These are phyloP conservation scores for Harrya chromipes DNA, from an alignment of 768 basidiomycete species.

Conservation along the genomic window DNA sequence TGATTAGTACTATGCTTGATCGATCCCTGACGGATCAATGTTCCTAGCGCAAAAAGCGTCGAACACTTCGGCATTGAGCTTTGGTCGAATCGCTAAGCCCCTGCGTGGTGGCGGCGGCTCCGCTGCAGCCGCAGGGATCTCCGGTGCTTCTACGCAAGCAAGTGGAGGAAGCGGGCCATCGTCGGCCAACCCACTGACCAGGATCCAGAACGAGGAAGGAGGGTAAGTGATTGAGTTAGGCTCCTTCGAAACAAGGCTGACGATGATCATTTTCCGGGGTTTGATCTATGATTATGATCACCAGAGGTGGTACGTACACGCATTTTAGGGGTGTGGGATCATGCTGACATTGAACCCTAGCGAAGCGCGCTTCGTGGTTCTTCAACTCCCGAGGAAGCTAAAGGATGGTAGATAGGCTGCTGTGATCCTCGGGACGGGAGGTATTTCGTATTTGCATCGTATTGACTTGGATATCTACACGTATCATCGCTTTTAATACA, in stretches of 20 bases:
- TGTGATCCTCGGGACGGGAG: conserved; percentile 11
- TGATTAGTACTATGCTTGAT: conserved; percentile 12
- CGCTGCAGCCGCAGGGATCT: conserved; percentile 36
- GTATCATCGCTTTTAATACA: conserved; percentile 27
- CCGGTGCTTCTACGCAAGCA: conserved; percentile 40
- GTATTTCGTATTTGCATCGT: conserved; percentile 14
- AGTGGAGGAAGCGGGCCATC: conserved; percentile 42
- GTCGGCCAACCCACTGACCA: conserved; percentile 60
- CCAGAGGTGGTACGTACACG: conserved; percentile 34
- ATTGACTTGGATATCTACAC: conserved; percentile 27
- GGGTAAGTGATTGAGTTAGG: conserved; percentile 43
- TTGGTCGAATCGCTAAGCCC: conserved; percentile 96
- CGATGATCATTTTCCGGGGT: conserved; percentile 17
- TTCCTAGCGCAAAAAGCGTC: conserved; percentile 69
- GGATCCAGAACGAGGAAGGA: conserved; percentile 81
- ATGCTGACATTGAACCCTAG: conserved; percentile 42
- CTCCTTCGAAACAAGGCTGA: conserved; percentile 7
- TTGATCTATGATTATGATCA: conserved; percentile 16
- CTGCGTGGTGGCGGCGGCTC: conserved; percentile 87
- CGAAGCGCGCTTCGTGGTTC: conserved; percentile 92
- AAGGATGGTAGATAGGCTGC: conserved; percentile 14
- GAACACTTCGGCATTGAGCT: conserved; percentile 67
- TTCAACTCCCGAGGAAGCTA: conserved; percentile 73
- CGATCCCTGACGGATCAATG: conserved; percentile 29
- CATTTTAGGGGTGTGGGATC: conserved; percentile 12